Percentiles rank a stretch among this genome's conserved stretches.
phyloP scores from a whole-genome alignment of 805 yeast genomes.

The Metschnikowia koreensis region DNA sequence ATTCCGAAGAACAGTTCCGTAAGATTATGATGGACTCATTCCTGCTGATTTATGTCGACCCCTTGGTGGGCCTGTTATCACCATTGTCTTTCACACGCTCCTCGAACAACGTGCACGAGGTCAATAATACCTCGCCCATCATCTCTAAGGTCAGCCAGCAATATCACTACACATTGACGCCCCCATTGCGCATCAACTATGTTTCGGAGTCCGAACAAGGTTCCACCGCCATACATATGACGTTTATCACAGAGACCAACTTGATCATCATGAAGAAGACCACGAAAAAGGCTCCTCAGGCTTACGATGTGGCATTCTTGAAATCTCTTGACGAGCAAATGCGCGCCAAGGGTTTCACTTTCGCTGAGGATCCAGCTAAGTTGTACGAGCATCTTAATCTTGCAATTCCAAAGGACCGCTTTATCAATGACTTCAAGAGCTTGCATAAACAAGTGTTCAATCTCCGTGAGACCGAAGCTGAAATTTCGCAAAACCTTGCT shows the following conservation, averaged over 20 bases:
- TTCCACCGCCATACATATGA: conserved; percentile 15
- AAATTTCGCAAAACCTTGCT: background rate
- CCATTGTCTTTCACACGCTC: conserved; percentile 28
- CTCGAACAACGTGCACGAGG: conserved; percentile 30
- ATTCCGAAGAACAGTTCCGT: conserved; percentile 35
- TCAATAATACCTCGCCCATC: conserved; percentile 17
- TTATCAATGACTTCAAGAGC: conserved; percentile 15
- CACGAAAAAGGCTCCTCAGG: conserved; percentile 12
- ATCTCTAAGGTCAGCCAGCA: conserved; percentile 20
- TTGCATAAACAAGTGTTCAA: conserved; percentile 14
- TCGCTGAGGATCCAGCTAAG: conserved; percentile 15
- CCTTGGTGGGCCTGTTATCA: conserved; percentile 36
- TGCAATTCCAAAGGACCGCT: conserved; percentile 14
- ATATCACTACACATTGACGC: conserved; percentile 19
- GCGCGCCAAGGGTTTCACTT: conserved; percentile 18
- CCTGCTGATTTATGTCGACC: conserved; percentile 37
- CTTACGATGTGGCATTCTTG: conserved; percentile 16
- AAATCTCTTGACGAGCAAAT: conserved; percentile 16
- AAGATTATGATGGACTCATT: conserved; percentile 34
- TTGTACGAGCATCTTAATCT: conserved; percentile 13
- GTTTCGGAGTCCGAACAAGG: conserved; percentile 11
- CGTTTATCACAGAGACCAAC: conserved; percentile 19
- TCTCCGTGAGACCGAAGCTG: conserved; percentile 9
- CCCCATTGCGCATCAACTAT: conserved; percentile 16
- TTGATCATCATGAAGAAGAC: conserved; percentile 18